Conservation (phyloP, 768 basidiomycete genomes). For the Serendipita sp. region DNA sequence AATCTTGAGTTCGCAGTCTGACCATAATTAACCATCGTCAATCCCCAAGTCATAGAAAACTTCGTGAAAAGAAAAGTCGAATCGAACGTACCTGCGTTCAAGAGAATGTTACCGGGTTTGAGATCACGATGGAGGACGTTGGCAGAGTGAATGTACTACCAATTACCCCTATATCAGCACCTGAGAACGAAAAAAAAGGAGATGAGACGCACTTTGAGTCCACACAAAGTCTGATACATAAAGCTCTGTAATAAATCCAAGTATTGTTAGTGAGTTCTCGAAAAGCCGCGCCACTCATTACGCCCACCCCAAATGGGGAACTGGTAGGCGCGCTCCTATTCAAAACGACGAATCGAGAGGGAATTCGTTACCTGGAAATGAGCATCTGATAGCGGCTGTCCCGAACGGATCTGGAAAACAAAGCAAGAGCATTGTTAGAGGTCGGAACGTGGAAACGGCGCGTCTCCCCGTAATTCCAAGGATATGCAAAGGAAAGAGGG, state of each 20-base stretch:
- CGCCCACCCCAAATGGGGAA: background rate
- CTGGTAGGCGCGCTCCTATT: background rate
- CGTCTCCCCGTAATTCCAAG: background rate
- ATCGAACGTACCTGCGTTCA: constrained; percentile 9
- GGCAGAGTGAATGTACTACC: constrained; percentile 81
- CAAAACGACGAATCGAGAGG: background rate
- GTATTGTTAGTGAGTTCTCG: background rate
- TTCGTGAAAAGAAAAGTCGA: constrained; percentile 26
- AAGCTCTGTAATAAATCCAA: constrained; percentile 36
- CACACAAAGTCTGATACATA: constrained; percentile 96
- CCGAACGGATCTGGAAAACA: constrained; percentile 53
- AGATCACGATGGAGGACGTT: constrained; percentile 95
- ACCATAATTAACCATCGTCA: constrained; percentile 17
- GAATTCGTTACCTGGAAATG: constrained; percentile 45
- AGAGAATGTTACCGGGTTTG: constrained; percentile 41
- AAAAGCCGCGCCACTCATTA: background rate
- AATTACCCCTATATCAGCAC: background rate
- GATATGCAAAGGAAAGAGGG: no score
- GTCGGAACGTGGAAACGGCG: background rate
- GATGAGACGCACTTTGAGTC: constrained; percentile 43
- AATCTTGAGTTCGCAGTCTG: constrained; percentile 96
- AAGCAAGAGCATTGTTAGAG: background rate
- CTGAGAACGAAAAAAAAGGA: background rate
- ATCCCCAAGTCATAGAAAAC: constrained; percentile 48
- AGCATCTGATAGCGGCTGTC: constrained; percentile 76